phyloP scores from a whole-genome alignment of 768 basidiomycete species.

The Coprinopsis marcescibilis region DNA sequence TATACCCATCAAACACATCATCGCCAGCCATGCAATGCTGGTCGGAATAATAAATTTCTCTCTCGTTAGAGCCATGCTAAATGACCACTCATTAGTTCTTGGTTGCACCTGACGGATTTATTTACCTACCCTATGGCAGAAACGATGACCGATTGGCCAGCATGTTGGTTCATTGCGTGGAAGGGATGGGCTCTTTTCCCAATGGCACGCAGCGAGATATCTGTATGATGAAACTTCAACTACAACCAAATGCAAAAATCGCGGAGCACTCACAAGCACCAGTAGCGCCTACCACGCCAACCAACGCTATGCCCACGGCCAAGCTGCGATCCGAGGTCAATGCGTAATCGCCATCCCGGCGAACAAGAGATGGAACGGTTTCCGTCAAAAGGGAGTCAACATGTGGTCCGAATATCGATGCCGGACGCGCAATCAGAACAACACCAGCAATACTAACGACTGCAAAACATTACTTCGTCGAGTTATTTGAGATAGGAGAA shows the following conservation, averaged over 20 bases:
- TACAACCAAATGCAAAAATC: background rate
- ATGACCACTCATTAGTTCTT: too few species aligned
- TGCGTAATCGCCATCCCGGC: slow-evolving; percentile 27
- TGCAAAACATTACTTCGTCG: slow-evolving; percentile 13
- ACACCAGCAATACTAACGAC: slow-evolving; percentile 71
- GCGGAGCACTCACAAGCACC: slow-evolving; percentile 52
- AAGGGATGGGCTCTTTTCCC: slow-evolving; percentile 72
- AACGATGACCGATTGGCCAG: slow-evolving; percentile 44
- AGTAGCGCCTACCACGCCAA: slow-evolving; percentile 60
- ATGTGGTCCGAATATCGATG: slow-evolving; percentile 58
- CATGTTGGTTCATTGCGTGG: slow-evolving; percentile 67
- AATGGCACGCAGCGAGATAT: slow-evolving; percentile 50
- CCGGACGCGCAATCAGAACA: slow-evolving; percentile 74
- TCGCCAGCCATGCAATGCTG: slow-evolving; percentile 35
- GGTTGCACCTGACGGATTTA: too few species aligned
- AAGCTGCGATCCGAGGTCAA: background rate
- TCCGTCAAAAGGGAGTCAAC: background rate
- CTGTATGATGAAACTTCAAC: slow-evolving; percentile 18
- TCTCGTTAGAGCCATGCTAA: slow-evolving; percentile 37
- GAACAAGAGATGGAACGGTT: background rate
- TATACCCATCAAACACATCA: slow-evolving; percentile 46
- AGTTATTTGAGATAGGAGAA: background rate
- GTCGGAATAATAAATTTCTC: slow-evolving; percentile 43
- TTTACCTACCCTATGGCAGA: slow-evolving; percentile 28
- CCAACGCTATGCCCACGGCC: slow-evolving; percentile 36